These are phyloP conservation scores for Lentithecium fluviatile DNA, from an alignment of 495 filamentous ascomycete genomes.

Conservation along the genomic window DNA sequence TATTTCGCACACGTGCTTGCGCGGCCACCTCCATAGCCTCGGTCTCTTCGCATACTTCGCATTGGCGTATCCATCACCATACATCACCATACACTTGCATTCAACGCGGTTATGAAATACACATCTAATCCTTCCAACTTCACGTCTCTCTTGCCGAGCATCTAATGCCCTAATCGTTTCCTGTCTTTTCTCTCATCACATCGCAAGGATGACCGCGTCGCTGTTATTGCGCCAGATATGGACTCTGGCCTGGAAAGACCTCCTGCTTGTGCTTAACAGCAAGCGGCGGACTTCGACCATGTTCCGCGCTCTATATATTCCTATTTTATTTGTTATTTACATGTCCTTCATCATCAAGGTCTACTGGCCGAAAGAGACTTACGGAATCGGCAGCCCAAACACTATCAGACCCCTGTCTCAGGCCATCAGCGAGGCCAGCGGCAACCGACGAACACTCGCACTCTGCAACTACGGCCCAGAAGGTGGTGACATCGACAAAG, in stretches of 20 bases:
- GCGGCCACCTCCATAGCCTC: constrained; percentile 1
- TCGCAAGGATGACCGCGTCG: constrained; percentile 2
- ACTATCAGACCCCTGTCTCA: constrained; percentile 58
- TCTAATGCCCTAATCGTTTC: neutral
- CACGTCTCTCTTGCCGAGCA: neutral
- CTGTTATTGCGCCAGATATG: constrained; percentile 28
- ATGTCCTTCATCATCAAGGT: constrained; percentile 29
- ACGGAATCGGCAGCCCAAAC: constrained; percentile 57
- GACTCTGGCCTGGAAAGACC: constrained; percentile 25
- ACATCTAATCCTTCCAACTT: neutral
- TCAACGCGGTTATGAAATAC: neutral
- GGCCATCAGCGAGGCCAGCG: constrained; percentile 50
- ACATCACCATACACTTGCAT: neutral
- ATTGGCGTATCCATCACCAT: neutral
- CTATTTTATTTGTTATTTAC: constrained; percentile 28
- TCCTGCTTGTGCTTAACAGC: constrained; percentile 24
- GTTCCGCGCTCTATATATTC: constrained; percentile 22
- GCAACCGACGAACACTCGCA: constrained; percentile 55
- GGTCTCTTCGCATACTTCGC: constrained; percentile 13
- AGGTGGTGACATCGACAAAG: constrained; percentile 65
- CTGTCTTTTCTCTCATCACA: neutral
- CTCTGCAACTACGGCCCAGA: constrained; percentile 69
- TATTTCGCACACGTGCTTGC: neutral
- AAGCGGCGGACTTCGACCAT: constrained; percentile 23
- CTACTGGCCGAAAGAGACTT: constrained; percentile 43